phyloP scores from a whole-genome alignment of 768 basidiomycete species.

The Trametes elegans region DNA sequence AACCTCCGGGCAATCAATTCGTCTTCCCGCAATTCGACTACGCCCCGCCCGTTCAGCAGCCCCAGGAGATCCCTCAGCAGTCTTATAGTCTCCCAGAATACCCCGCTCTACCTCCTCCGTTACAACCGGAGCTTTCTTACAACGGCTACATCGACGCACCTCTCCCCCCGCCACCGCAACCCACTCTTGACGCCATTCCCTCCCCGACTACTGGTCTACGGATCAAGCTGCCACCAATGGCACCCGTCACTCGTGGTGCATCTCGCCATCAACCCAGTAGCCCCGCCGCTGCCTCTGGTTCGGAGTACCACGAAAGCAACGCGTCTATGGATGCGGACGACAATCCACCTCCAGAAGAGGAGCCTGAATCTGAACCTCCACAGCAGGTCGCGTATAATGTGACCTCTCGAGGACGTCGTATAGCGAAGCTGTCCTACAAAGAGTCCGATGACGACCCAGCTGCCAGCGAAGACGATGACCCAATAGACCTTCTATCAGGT shows the following conservation, averaged over 20 bases:
- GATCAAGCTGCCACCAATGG: constrained; percentile 28
- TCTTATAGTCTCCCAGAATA: background rate
- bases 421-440: constrained; percentile 28
- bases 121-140: background rate
- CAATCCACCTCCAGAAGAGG: constrained; percentile 18
- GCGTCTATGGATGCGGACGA: constrained; percentile 33
- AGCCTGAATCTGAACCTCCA: constrained; percentile 23
- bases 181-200: background rate
- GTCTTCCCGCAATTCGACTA: constrained; percentile 1
- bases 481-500: constrained; percentile 5
- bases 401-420: constrained; percentile 28
- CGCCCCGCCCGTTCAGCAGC: constrained; percentile 3
- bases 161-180: background rate
- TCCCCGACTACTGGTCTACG: constrained; percentile 3
- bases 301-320: constrained; percentile 35
- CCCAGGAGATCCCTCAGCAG: background rate
- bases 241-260: constrained; percentile 22
- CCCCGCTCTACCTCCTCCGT: background rate
- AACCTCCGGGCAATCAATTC: constrained; percentile 12
- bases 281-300: constrained; percentile 31
- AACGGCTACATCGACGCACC: constrained; percentile 1
- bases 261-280: constrained; percentile 23
- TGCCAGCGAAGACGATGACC: constrained; percentile 26
- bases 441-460: no score
- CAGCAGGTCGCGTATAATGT: constrained; percentile 16